Evolutionary conservation across 345 rosid species (phyloP), one percentile per base, ranked within the genome.

Genomic region (Rhizophora apiculata): DNA sequence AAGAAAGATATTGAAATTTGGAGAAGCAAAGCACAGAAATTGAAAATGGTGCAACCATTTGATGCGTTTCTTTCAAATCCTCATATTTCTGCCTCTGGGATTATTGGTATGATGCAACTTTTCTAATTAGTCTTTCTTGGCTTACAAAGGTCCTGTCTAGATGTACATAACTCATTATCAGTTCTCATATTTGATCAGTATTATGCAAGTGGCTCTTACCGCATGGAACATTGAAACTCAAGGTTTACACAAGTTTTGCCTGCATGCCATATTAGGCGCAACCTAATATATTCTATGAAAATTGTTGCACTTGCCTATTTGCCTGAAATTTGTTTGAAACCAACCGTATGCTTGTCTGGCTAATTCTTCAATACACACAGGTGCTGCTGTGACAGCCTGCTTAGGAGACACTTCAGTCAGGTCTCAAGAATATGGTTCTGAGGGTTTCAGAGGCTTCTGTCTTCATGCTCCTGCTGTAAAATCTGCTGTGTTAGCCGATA

Each of bases 21-120:
- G 97, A 92, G 88, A 70, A 87, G 93, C 80, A 80, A 71, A 59
- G 86, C 81, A 74, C 72, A 71, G 53, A 89, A 87, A 84, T 76
- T 89, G 62, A 84, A 82, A 83, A 71, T 64, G 82, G 82, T 83
- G 75, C 90, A 87, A 64, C 96, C 97, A 2, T 91, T 63, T 76
- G 98, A 94, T 69, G 31, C 86, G 57, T 87, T 94, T 63, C 95
- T 88, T 49, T 89, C 90, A 11, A 79, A 83, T 80, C 97, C 98
- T 66, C 93, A 85, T 55, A 68, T 89, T 72, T 83, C 96, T 19
- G 92, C 87, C 46, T 84, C 96, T 19, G 93, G 87, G 51, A 82
- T 83, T 67, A 80, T 92, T 37, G 98, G 97, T 91, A 85, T 79
- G 5, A n/a, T 60, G 61, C 71, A 48, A 26, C 4, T 18, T 65